Base-by-base conservation (phyloP, 108 stramenopile species). In the Stephanodiscus minutulus region DNA sequence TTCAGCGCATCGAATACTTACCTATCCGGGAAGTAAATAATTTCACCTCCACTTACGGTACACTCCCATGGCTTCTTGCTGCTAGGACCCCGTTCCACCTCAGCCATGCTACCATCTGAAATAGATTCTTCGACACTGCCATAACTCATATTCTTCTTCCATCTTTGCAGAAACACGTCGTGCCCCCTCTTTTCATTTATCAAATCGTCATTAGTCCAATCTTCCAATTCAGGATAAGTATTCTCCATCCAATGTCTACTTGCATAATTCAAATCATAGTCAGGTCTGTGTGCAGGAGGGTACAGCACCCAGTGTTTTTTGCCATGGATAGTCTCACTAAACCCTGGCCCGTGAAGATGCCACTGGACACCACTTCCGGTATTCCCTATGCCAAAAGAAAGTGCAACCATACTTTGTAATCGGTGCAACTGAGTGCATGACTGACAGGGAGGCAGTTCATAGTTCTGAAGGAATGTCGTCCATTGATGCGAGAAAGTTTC, bases 21-120 rank as follows among this genome's bases (percentile, higher is more conserved):
- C n/a, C n/a, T n/a, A n/a, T 88, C 77, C 9, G 89, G 90, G 68
- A 96, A 94, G 70, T 97, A 97, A 25, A 97, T 79, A 46, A 95
- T 69, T 58, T 95, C 94, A 15, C 94, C 93, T 11, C 84, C 89
- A 57, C 84, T 28, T 25, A 97, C 66, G 22, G 88, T 91, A 58
- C 91, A 93, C 54, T 96, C 92, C 64, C 77, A 71, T 25, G 87
- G 87, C 53, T 76, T 78, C 46, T 83, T 83, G 3, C 72, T 66
- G 9, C 72, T 61, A 22, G 85, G 86, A 52, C 84, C 52, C 28
- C 79, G 53, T 10, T 82, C 79, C 20, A 80, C 64, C 47, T 81
- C 72, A 68, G 87, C 79, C 31, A 83, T 62, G 48, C 84, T 61
- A 68, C n/a, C n/a, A n/a, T n/a, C n/a, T n/a, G 73, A 85, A 1